A percentile compares a stretch with the other conserved stretches of the same genome.
Evolutionary conservation across 805 yeast genomes (phyloP).

Genomic region (Kodamaea leandrae): DNA sequence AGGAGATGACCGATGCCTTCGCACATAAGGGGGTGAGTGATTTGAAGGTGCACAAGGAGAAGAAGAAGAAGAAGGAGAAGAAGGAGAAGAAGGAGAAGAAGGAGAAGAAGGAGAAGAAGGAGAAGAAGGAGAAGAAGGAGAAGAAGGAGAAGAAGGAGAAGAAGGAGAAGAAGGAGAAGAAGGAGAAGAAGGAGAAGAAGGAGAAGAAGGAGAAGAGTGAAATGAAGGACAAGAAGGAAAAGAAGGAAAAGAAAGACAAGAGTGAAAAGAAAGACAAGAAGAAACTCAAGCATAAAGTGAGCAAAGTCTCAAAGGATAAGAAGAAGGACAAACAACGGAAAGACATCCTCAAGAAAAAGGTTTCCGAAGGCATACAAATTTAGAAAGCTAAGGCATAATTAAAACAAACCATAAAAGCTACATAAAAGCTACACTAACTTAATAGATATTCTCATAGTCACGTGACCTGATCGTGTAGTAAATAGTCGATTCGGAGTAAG

Average conservation of each 20-base stretch:
- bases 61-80: slow-evolving; percentile 18
- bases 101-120: slow-evolving; percentile 20
- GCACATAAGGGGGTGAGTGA: slow-evolving; percentile 14
- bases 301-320: slow-evolving; percentile 6
- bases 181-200: slow-evolving; percentile 22
- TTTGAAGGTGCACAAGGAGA: slow-evolving; percentile 10
- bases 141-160: slow-evolving; percentile 23
- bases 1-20: slow-evolving; percentile 13
- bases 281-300: too few relatives aligned
- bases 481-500: too few relatives aligned
- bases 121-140: slow-evolving; percentile 22
- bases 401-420: too few relatives aligned
- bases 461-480: too few relatives aligned
- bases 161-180: slow-evolving; percentile 17
- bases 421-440: too few relatives aligned
- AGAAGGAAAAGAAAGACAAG: slow-evolving; percentile 11
- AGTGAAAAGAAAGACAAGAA: slow-evolving; percentile 5
- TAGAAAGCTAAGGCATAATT: too few relatives aligned
- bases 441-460: too few relatives aligned
- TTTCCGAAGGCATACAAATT: too few relatives aligned
- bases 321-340: not conserved
- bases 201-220: slow-evolving; percentile 19
- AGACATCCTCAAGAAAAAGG: too few relatives aligned
- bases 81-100: slow-evolving; percentile 28
- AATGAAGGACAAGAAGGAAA: slow-evolving; percentile 20